Base-by-base conservation (phyloP, 2,329 filamentous ascomycete species). In the Sporothrix pallida region DNA sequence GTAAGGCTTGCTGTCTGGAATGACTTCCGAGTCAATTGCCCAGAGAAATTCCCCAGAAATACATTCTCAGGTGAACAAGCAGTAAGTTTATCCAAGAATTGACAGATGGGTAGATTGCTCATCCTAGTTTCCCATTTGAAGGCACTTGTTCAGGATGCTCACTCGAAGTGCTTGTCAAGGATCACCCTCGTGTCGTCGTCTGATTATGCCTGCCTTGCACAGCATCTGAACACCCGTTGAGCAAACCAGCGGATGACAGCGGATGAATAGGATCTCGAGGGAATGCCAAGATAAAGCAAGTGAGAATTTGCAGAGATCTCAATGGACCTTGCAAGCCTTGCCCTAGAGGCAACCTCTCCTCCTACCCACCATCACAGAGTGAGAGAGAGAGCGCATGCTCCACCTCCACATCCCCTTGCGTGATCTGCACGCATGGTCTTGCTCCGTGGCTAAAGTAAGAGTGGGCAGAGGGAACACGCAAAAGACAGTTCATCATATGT, bases 401-500 rank as follows among this genome's bases (percentile, higher is more conserved):
- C 42, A 62, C 23, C 23, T 63, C 46, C 70, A 20, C 46, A 50
- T 23, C 56, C 60, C 67, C 26, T 62, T 73, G 72, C 58, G 58
- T 73, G 72, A 73, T 73, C 72, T 63, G 15, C 72, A 68, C 71
- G 67, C 67, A 63, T 65, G 56, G 56, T 31, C 72, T 63, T n/a
- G 52, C 58, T 54, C 63, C 56, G 54, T 56, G 72, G 72, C 31
- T 70, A 56, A 70, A 65, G 44, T 37, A 15, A 65, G 46, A 70
- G 56, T 65, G 72, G 72, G 26, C 42, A 48, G 54, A 65, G 67
- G 44, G 60, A 46, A 46, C 37, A 23, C 10, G 42, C 60, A 46
- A 20, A 65, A 46, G 60, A 37, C 4, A 65, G 42, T 13, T 23
- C 42, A 65, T 46, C n/a, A 46, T 31, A 13, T 68, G 44, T 10